Conservation (phyloP, 768 basidiomycete species). For the Saitozyma podzolica region DNA sequence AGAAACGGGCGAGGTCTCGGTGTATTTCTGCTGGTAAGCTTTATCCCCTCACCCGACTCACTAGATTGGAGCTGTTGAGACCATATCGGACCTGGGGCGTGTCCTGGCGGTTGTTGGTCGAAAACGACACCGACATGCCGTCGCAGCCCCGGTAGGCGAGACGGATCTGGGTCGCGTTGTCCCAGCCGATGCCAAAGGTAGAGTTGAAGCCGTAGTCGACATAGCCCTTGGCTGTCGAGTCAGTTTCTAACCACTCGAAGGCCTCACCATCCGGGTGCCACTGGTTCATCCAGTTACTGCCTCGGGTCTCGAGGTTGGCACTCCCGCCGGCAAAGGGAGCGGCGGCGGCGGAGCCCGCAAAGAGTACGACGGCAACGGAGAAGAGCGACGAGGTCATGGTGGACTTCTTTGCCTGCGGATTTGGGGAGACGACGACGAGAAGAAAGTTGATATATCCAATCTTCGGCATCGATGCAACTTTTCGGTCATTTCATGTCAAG, state of each 20-base stretch:
- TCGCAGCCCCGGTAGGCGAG: not conserved
- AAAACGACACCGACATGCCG: not conserved
- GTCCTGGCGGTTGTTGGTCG: not conserved
- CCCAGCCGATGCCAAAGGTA: not conserved
- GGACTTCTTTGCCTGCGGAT: too few species aligned
- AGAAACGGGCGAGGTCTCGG: too few species aligned
- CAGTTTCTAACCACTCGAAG: not conserved
- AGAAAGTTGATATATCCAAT: too few species aligned
- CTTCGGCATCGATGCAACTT: too few species aligned
- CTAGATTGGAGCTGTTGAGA: not conserved
- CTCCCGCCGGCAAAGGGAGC: too few species aligned
- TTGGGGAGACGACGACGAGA: too few species aligned
- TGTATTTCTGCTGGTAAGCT: too few species aligned
- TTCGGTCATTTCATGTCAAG: too few species aligned
- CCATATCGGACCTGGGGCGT: not conserved
- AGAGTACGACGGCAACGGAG: too few species aligned
- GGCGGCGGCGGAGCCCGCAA: too few species aligned
- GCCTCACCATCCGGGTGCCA: slow-evolving; percentile 3
- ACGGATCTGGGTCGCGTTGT: slow-evolving; percentile 1
- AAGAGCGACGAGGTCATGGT: too few species aligned
- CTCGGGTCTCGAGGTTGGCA: too few species aligned
- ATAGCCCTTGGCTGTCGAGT: not conserved
- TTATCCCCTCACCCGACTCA: not conserved
- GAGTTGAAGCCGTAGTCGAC: not conserved
- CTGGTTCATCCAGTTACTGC: not conserved